phyloP scores from a whole-genome alignment of 495 filamentous ascomycete genomes.

The Penicillium taxi region DNA sequence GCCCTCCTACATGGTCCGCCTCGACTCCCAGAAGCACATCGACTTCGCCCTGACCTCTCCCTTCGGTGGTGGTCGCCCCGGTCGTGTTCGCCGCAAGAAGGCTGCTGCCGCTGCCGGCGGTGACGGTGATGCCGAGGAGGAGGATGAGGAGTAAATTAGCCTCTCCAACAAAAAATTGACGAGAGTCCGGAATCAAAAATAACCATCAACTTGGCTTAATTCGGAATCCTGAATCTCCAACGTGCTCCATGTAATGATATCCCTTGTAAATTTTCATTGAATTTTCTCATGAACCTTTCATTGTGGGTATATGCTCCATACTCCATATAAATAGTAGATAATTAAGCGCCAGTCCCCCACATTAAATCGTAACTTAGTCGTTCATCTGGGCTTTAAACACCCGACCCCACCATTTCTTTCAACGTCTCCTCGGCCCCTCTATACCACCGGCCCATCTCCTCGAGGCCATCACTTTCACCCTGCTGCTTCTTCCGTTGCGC shows the following conservation, averaged over 20 bases:
- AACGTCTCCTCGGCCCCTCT: conserved; percentile 61
- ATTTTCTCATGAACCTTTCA: background rate
- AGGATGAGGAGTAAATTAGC: conserved; percentile 69
- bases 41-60: conserved; percentile 97
- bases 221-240: conserved; percentile 28
- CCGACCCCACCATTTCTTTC: conserved; percentile 54
- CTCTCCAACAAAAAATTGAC: conserved; percentile 21
- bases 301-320: conserved; percentile 1
- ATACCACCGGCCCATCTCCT: conserved; percentile 78
- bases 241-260: conserved; percentile 3
- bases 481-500: conserved; percentile 70
- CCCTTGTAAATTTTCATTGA: conserved; percentile 1
- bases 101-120: conserved; percentile 87
- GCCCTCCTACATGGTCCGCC: conserved; percentile 96
- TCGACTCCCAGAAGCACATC: conserved; percentile 99
- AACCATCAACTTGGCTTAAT: conserved; percentile 30
- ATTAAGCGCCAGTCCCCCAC: conserved; percentile 23
- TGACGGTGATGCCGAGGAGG: conserved; percentile 74
- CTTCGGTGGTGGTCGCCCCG: conserved; percentile 93
- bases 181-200: conserved; percentile 35
- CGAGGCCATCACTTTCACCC: conserved; percentile 68
- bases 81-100: conserved; percentile 99
- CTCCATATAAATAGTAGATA: conserved; percentile 14
- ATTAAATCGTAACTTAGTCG: conserved; percentile 10
- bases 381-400: conserved; percentile 12